phyloP scores from a whole-genome alignment of 371 early-diverging fungal species.

The Apophysomyces ossiformis region DNA sequence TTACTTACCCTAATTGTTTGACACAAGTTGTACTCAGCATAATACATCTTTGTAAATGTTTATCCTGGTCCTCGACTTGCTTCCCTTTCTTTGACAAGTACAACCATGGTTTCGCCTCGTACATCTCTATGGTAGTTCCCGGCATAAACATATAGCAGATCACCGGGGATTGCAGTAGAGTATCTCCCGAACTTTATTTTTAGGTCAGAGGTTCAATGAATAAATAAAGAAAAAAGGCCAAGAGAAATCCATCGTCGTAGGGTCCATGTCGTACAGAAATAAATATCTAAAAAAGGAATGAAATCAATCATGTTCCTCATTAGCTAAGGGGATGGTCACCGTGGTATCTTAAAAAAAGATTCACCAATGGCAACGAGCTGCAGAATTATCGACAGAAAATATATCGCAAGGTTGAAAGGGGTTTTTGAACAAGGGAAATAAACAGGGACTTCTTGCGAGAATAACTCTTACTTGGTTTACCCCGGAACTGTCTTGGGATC shows the following conservation, averaged over 20 bases:
- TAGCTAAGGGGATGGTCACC: no score
- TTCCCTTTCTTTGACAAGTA: neutral
- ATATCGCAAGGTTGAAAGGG: no score
- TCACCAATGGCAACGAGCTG: no score
- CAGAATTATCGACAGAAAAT: no score
- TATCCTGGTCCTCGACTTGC: neutral
- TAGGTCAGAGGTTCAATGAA: neutral
- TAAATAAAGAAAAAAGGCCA: neutral
- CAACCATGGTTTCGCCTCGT: neutral
- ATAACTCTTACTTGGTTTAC: no score
- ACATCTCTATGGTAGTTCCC: neutral
- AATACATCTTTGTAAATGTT: neutral
- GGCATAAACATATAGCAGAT: neutral
- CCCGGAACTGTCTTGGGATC: no score
- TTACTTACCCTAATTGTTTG: neutral
- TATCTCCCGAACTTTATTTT: constrained; percentile 7
- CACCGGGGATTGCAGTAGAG: constrained; percentile 4
- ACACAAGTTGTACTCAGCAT: neutral
- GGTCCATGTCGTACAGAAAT: constrained; percentile 3
- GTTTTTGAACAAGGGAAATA: no score
- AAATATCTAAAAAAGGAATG: neutral
- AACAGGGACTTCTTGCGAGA: no score
- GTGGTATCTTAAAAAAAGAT: no score
- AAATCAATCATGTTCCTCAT: no score
- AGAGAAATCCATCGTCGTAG: neutral